phyloP scores from a whole-genome alignment of 2,329 filamentous ascomycete species.

The Fusarium newnesense region DNA sequence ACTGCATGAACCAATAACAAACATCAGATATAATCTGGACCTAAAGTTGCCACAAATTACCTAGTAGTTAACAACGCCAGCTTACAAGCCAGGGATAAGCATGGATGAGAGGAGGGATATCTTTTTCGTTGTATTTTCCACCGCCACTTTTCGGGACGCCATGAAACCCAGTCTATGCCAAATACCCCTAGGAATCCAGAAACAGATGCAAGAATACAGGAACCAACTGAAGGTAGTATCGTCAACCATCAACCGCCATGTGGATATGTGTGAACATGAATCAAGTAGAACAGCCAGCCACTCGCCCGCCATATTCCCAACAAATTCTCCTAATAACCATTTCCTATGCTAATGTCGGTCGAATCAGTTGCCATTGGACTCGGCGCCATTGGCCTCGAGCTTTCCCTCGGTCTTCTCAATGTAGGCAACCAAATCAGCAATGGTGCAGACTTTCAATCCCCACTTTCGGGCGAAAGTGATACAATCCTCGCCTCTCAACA shows the following conservation, averaged over 20 bases:
- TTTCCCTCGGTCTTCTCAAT: slow-evolving; percentile 80
- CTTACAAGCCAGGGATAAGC: neutral
- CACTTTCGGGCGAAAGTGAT: slow-evolving; percentile 87
- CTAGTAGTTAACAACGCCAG: neutral
- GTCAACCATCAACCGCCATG: slow-evolving; percentile 10
- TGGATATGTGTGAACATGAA: slow-evolving; percentile 10
- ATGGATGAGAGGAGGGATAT: slow-evolving; percentile 9
- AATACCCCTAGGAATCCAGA: slow-evolving; percentile 34
- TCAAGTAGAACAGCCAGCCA: neutral
- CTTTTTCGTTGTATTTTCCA: slow-evolving; percentile 28
- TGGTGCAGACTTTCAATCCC: slow-evolving; percentile 94
- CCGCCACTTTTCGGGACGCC: slow-evolving; percentile 36
- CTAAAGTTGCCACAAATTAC: neutral
- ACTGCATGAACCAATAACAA: neutral
- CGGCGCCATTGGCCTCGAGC: slow-evolving; percentile 53
- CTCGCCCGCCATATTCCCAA: neutral
- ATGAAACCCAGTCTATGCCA: slow-evolving; percentile 36
- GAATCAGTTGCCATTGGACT: slow-evolving; percentile 34
- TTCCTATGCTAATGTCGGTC: neutral
- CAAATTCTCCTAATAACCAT: neutral
- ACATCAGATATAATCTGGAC: neutral
- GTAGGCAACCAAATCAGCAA: slow-evolving; percentile 86
- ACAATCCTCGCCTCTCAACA: slow-evolving; percentile 92
- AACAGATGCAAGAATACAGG: slow-evolving; percentile 35
- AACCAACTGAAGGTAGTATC: slow-evolving; percentile 11